Base-by-base conservation (phyloP, 441 rosid genomes). In the Populus hybrid region DNA sequence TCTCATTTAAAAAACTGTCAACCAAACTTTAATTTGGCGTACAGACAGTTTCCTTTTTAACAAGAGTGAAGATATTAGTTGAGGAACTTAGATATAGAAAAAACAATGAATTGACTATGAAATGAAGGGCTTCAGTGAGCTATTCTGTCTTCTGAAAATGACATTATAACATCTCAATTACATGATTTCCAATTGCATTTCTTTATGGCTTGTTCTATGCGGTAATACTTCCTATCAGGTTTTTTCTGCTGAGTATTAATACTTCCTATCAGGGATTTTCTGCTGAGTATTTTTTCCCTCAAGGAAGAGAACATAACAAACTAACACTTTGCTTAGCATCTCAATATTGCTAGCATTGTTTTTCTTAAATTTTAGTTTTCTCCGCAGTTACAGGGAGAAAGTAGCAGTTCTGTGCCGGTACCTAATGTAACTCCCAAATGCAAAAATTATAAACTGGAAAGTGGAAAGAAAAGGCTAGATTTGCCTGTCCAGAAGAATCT, bases 401-500 rank as follows among this genome's bases (percentile, higher is more conserved):
- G 38, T 84, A 75, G 75, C 71, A 79, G 79, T 79, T 82, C 88
- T 70, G 79, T 24, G 71, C 32, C 65, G 66, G 83, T 73, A 69
- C 80, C 59, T 14, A 76, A 72, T 68, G 83, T 70, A 42, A 79
- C 42, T 76, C 67, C 81, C 40, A 82, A 82, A 26, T 77, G 40
- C n/a, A 90, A 85, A 83, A 82, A 72, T 70, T 83, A 78, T 76
- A 90, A 84, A 81, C 88, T 83, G 69, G 87, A 85, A 81, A 85
- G 64, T 78, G 85, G 84, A 80, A 91, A 84, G 84, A 91, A 86
- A 87, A 94, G 86, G 88, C 86, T 94, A 76, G 98, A 91, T 82
- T 87, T 92, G 84, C 98, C 98, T 1, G 90, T 91, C 81, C 98
- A 96, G 90, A 92, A 91, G 90, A 96, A 96, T 86, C 90, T 94